These are phyloP conservation scores for Yamadazyma aaseri DNA, from an alignment of 1,139 yeast genomes.

Conservation along the genomic window DNA sequence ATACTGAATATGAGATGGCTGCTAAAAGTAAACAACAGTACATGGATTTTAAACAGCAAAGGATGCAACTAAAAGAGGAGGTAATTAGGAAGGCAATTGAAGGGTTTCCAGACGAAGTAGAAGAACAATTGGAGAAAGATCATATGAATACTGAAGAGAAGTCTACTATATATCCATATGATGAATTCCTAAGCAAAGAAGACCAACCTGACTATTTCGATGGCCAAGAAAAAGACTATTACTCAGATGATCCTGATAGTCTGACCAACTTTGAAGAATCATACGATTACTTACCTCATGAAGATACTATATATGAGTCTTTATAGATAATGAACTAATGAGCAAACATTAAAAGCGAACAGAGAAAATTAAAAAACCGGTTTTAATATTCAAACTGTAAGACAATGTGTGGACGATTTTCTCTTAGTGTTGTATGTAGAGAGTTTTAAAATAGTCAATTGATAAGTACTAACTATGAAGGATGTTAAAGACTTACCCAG, in stretches of 20 bases:
- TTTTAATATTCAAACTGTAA: too few relatives aligned
- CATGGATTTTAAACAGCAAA: slow-evolving; percentile 23
- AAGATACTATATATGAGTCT: slow-evolving; percentile 3
- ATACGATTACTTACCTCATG: slow-evolving; percentile 15
- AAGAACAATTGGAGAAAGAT: too few relatives aligned
- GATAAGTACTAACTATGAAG: slow-evolving; percentile 15
- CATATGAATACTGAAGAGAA: slow-evolving; percentile 5
- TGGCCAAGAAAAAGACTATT: slow-evolving; percentile 29
- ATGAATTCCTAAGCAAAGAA: slow-evolving; percentile 35
- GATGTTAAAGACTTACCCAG: slow-evolving; percentile 30
- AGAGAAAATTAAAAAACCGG: neutral
- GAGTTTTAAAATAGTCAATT: slow-evolving; percentile 12
- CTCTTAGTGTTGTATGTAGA: slow-evolving; percentile 41
- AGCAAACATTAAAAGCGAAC: neutral
- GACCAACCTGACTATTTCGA: slow-evolving; percentile 43
- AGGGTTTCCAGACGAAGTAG: too few relatives aligned
- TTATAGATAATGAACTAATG: neutral
- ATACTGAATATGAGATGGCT: slow-evolving; percentile 20
- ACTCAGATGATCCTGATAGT: slow-evolving; percentile 40
- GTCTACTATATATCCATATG: slow-evolving; percentile 24
- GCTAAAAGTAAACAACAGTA: slow-evolving; percentile 28
- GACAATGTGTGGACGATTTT: slow-evolving; percentile 47
- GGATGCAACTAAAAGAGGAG: slow-evolving; percentile 14
- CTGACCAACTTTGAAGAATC: slow-evolving; percentile 33
- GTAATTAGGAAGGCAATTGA: slow-evolving; percentile 10